Percentiles rank a stretch among this genome's conserved stretches.
These are phyloP conservation scores for Sphaerulina vaccinii DNA, from an alignment of 2,329 filamentous ascomycete species.

Conservation along the genomic window DNA sequence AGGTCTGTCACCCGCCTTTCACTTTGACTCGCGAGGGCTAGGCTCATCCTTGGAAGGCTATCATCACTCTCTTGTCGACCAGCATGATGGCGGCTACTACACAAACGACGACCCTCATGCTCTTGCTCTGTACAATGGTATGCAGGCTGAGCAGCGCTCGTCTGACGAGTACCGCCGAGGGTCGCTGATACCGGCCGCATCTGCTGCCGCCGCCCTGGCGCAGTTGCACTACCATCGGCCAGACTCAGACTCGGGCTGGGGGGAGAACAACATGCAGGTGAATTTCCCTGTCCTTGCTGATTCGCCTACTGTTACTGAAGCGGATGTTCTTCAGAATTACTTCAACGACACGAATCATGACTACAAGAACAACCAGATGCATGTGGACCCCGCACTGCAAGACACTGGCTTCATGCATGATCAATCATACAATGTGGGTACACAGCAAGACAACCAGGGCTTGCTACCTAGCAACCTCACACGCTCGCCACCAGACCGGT, in stretches of 20 bases:
- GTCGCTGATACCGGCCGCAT: slow-evolving; percentile 65
- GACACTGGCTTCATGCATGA: slow-evolving; percentile 53
- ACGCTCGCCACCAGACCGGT: slow-evolving; percentile 80
- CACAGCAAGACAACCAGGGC: slow-evolving; percentile 60
- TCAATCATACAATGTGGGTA: slow-evolving; percentile 47
- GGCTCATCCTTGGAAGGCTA: slow-evolving; percentile 40
- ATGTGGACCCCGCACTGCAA: slow-evolving; percentile 52
- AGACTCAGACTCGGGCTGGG: slow-evolving; percentile 72
- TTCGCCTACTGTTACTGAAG: slow-evolving; percentile 39
- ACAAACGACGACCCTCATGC: slow-evolving; percentile 60
- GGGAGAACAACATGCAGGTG: slow-evolving; percentile 44
- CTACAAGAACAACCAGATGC: slow-evolving; percentile 33
- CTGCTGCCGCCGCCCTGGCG: slow-evolving; percentile 80
- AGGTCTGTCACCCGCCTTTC: slow-evolving; percentile 40
- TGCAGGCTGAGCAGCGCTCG: slow-evolving; percentile 54
- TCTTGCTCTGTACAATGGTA: slow-evolving; percentile 55
- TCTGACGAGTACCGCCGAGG: slow-evolving; percentile 67
- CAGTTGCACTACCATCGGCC: slow-evolving; percentile 79
- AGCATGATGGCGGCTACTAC: slow-evolving; percentile 46
- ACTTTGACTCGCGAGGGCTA: slow-evolving; percentile 35
- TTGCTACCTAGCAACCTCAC: slow-evolving; percentile 78
- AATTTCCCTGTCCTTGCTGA: slow-evolving; percentile 36
- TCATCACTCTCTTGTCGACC: slow-evolving; percentile 27
- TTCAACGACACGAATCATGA: slow-evolving; percentile 38
- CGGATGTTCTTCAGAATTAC: slow-evolving; percentile 40